Conservation (phyloP, 2,329 filamentous ascomycete genomes). For the Cordyceps tenuipes region DNA sequence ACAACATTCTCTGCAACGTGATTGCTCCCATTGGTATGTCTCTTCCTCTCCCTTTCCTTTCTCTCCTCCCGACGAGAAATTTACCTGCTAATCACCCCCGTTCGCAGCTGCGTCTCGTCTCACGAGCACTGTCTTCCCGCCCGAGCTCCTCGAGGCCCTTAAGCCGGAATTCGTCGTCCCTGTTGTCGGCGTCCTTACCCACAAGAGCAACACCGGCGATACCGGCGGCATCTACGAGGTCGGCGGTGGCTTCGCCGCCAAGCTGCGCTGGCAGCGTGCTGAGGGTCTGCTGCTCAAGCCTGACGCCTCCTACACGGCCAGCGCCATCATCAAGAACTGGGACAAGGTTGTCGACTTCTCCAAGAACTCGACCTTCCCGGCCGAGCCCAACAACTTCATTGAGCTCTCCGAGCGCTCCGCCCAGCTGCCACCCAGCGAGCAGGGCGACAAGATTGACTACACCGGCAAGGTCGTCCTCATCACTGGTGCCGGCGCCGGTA, state of each 20-base stretch:
- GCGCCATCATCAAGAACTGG: slow-evolving; percentile 85
- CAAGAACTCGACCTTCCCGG: slow-evolving; percentile 65
- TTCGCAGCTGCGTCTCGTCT: slow-evolving; percentile 74
- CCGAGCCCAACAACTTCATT: slow-evolving; percentile 81
- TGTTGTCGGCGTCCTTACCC: slow-evolving; percentile 77
- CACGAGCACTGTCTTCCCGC: slow-evolving; percentile 92
- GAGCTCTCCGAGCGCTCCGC: slow-evolving; percentile 73
- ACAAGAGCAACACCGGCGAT: slow-evolving; percentile 75
- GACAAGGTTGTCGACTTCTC: slow-evolving; percentile 80
- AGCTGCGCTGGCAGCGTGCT: slow-evolving; percentile 91
- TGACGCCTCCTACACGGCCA: slow-evolving; percentile 79
- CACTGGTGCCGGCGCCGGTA: slow-evolving; percentile 81
- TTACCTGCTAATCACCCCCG: slow-evolving; percentile 14
- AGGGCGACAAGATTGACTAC: slow-evolving; percentile 70
- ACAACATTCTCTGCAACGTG: slow-evolving; percentile 93
- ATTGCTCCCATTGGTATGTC: slow-evolving; percentile 70
- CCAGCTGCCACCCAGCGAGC: slow-evolving; percentile 64
- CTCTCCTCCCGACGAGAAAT: neutral
- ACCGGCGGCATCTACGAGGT: slow-evolving; percentile 88
- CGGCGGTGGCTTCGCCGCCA: slow-evolving; percentile 85
- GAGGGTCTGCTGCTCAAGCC: slow-evolving; percentile 83
- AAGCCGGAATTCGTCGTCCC: slow-evolving; percentile 95
- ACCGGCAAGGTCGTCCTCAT: slow-evolving; percentile 78
- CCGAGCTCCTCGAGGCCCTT: slow-evolving; percentile 76
- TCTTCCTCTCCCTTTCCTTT: neutral